These are phyloP conservation scores for Rhazya stricta DNA, from an alignment of 257 asterid species.

Conservation along the genomic window DNA sequence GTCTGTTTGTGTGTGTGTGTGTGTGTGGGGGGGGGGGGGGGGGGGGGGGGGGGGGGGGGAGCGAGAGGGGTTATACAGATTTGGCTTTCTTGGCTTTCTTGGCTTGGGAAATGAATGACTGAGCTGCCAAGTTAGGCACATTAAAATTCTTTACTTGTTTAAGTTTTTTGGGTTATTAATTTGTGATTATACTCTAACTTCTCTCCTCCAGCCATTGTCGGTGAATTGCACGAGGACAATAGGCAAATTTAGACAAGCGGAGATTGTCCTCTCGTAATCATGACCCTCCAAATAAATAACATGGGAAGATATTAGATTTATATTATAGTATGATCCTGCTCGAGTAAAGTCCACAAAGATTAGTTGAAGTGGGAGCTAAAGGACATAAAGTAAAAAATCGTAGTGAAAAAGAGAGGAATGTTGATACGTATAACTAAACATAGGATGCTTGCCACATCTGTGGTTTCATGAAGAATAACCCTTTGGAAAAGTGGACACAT, in stretches of 20 bases:
- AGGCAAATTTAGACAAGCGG: neutral
- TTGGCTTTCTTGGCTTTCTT: neutral
- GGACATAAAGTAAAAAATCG: neutral
- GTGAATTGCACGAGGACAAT: neutral
- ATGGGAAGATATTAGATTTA: neutral
- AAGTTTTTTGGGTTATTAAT: neutral
- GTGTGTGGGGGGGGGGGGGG: constrained; percentile 1
- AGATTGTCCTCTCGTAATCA: neutral
- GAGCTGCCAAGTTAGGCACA: constrained; percentile 24
- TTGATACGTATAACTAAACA: neutral
- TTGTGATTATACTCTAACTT: neutral
- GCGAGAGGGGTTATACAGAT: constrained; percentile 3
- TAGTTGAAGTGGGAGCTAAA: constrained; percentile 7
- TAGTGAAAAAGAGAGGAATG: neutral
- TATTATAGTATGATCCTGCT: neutral
- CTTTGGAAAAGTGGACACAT: neutral
- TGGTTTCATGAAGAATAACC: neutral
- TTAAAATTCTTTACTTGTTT: constrained; percentile 5
- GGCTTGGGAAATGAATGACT: neutral
- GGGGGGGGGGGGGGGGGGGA: neutral
- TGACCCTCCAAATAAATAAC: neutral
- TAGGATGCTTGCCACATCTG: constrained; percentile 28
- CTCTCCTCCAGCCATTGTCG: neutral
- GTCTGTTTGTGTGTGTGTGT: neutral
- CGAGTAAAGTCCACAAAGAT: constrained; percentile 3